Base-by-base conservation (phyloP, 306 rosid genomes). In the Lupinus albus region DNA sequence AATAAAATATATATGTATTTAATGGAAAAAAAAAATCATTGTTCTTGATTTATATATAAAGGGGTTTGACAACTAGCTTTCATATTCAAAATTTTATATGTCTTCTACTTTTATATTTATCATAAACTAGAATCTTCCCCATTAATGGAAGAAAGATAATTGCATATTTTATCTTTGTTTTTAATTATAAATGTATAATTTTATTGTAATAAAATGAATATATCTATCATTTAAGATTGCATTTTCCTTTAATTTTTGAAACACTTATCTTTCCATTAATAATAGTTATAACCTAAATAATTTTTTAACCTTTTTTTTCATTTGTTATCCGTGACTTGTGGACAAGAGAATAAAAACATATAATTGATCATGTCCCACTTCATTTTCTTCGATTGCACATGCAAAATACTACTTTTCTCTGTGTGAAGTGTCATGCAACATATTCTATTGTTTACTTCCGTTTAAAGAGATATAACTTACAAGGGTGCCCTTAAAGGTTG, bases 401-500 rank as follows among this genome's bases (percentile, higher is more conserved):
- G 67, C 28, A 8, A 25, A 3, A 11, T 6, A 64, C 33, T 35
- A 41, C 28, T 39, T 39, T 41, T 61, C 36, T 18, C 1, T 17
- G 10, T 60, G 21, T 16, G 14, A 7, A 60, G n/a, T 10, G 66
- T 36, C 45, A 36, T 8, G 11, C 12, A 35, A 56, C 4, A 6
- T 28, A 55, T 59, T 15, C 32, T 35, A 8, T 41, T 10, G 46
- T 41, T 59, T 59, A 11, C 15, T 36, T 38, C 41, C 14, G 17
- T 14, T 69, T 50, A 36, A 70, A 54, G 20, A 54, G 48, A 8
- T 11, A 33, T 25, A 41, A n/a, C n/a, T n/a, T n/a, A n/a, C n/a
- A n/a, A 70, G 62, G 28, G 63, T 77, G 62, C n/a, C 20, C 71
- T 57, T 46, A 70, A 77, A 49, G 76, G 81, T 76, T 69, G 70